Conservation (phyloP, 1,284 basidiomycete species). For the Ceratobasidium sp. region DNA sequence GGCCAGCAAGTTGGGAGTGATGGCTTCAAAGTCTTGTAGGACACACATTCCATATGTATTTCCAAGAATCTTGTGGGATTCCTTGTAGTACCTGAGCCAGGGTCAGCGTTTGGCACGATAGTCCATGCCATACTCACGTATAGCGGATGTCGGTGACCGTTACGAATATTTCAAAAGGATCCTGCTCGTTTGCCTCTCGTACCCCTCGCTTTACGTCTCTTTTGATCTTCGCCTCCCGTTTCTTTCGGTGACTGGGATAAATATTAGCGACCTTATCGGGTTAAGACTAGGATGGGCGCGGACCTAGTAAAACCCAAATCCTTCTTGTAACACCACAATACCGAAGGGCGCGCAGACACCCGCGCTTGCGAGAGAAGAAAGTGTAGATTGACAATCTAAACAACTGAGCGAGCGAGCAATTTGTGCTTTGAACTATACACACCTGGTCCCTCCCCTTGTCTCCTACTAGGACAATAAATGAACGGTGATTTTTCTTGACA, state of each 20-base stretch:
- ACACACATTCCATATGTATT: constrained; percentile 99
- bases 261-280: constrained; percentile 45
- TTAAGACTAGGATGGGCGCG: constrained; percentile 48
- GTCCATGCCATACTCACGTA: constrained; percentile 61
- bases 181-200: constrained; percentile 92
- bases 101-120: constrained; percentile 1
- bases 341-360: constrained; percentile 86
- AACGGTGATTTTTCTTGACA: constrained; percentile 90
- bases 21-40: constrained; percentile 97
- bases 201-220: constrained; percentile 92
- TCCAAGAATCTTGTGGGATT: constrained; percentile 94
- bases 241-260: constrained; percentile 85
- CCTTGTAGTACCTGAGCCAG: constrained; percentile 79
- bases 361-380: constrained; percentile 91
- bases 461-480: constrained; percentile 96
- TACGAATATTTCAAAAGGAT: constrained; percentile 98
- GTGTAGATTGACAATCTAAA: constrained; percentile 91
- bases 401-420: background rate
- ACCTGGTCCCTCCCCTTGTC: constrained; percentile 95
- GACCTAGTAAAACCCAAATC: constrained; percentile 92
- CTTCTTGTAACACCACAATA: constrained; percentile 98
- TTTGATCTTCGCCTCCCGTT: constrained; percentile 94
- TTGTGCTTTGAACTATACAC: constrained; percentile 41
- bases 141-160: constrained; percentile 99
- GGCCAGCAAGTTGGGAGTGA: constrained; percentile 96